phyloP scores from a whole-genome alignment of 805 yeast species.

The Candida lessepsii region DNA sequence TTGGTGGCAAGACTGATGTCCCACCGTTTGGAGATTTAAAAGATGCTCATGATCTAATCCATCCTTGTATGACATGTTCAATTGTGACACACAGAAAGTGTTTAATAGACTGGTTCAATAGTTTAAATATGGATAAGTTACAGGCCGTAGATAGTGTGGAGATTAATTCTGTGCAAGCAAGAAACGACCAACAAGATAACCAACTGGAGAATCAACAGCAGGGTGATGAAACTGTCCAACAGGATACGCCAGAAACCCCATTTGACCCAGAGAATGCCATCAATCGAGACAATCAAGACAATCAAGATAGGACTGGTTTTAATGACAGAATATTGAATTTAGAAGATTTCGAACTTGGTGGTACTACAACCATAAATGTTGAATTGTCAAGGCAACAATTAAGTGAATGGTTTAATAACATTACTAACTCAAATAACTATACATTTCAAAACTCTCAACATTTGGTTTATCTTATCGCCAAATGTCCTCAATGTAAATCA shows the following conservation, averaged over 20 bases:
- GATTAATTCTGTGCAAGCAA: background rate
- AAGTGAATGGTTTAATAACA: slow-evolving; percentile 16
- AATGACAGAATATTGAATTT: slow-evolving; percentile 1
- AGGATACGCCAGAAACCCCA: too few species aligned
- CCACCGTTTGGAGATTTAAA: slow-evolving; percentile 37
- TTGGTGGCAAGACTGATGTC: slow-evolving; percentile 37
- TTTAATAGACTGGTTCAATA: slow-evolving; percentile 40
- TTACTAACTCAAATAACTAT: slow-evolving; percentile 8
- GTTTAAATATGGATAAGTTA: slow-evolving; percentile 30
- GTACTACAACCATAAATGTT: slow-evolving; percentile 7
- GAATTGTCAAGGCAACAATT: slow-evolving; percentile 17
- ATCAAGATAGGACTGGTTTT: background rate
- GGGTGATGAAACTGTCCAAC: background rate
- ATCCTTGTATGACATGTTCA: slow-evolving; percentile 40
- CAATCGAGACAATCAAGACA: background rate
- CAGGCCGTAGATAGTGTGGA: slow-evolving; percentile 15
- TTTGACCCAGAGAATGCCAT: background rate
- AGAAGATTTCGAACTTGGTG: slow-evolving; percentile 16
- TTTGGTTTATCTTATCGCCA: slow-evolving; percentile 23
- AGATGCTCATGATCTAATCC: slow-evolving; percentile 37
- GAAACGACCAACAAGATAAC: too few species aligned
- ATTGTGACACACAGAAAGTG: slow-evolving; percentile 38
- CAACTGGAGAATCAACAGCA: background rate
- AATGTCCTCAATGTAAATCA: slow-evolving; percentile 43
- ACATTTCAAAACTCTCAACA: background rate